Conservation (phyloP, 2,329 filamentous ascomycete species). For the Trematosphaeria pertusa region DNA sequence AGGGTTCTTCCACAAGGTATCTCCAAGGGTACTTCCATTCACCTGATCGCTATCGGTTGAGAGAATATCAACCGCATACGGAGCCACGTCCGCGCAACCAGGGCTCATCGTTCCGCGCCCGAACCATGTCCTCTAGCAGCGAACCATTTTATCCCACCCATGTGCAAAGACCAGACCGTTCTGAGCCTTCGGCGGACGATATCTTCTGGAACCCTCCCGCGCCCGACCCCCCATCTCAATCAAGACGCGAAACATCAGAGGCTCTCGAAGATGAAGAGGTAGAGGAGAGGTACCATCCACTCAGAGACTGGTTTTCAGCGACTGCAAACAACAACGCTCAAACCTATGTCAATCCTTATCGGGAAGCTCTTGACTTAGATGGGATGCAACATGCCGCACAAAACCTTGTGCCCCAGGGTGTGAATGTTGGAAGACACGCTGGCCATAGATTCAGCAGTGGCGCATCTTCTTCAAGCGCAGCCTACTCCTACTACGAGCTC, state of each 20-base stretch:
- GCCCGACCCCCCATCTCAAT: constrained; percentile 2
- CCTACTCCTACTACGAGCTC: constrained; percentile 44
- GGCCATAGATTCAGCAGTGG: constrained; percentile 26
- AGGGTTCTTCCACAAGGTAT: constrained; percentile 9
- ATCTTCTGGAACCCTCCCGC: constrained; percentile 19
- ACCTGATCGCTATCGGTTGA: constrained; percentile 15
- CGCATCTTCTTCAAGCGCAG: constrained; percentile 33
- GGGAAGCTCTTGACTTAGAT: constrained; percentile 6
- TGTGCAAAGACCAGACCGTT: constrained; percentile 2
- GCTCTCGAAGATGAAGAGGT: neutral
- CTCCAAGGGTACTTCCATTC: constrained; percentile 18
- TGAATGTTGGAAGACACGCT: neutral
- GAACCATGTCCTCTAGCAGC: constrained; percentile 35
- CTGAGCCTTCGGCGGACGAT: constrained; percentile 17
- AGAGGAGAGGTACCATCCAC: neutral
- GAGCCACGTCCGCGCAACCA: constrained; percentile 20
- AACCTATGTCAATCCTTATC: constrained; percentile 12
- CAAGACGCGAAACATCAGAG: neutral
- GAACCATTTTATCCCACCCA: constrained; percentile 18
- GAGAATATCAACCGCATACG: constrained; percentile 12
- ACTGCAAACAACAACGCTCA: neutral
- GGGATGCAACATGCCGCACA: constrained; percentile 1
- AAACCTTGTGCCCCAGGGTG: too few relatives aligned
- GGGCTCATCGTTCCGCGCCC: constrained; percentile 11
- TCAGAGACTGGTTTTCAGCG: too few relatives aligned